Conservation (phyloP, 2,329 filamentous ascomycete species). For the Rhinocladiella similis region DNA sequence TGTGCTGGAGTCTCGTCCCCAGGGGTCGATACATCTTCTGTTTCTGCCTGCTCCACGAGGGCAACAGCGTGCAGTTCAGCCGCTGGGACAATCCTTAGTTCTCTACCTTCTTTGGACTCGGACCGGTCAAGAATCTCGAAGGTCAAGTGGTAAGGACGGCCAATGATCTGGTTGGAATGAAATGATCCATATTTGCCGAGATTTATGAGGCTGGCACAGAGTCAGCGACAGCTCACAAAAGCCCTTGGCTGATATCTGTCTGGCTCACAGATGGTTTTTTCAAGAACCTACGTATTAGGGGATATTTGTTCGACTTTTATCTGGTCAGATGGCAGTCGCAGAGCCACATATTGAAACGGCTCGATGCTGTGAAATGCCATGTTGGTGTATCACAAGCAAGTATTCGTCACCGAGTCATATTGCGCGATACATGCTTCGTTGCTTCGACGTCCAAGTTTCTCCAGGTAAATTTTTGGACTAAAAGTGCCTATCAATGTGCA, state of each 20-base stretch:
- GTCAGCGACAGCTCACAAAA: constrained; percentile 28
- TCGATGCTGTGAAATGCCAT: constrained; percentile 46
- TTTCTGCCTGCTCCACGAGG: constrained; percentile 55
- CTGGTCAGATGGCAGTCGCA: constrained; percentile 60
- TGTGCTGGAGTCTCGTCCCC: constrained; percentile 38
- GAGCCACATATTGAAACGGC: constrained; percentile 53
- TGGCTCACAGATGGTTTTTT: constrained; percentile 21
- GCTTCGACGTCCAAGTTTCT: background rate
- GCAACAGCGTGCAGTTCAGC: constrained; percentile 79
- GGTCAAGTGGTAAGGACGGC: constrained; percentile 87
- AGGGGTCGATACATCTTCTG: constrained; percentile 36
- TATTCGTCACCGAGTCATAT: background rate
- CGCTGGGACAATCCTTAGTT: constrained; percentile 74
- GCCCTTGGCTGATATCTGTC: constrained; percentile 30
- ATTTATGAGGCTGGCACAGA: constrained; percentile 68
- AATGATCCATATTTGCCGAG: constrained; percentile 93
- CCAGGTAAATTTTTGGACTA: background rate
- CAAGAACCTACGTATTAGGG: constrained; percentile 63
- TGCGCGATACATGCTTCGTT: background rate
- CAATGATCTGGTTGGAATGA: constrained; percentile 82
- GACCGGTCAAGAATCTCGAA: constrained; percentile 80
- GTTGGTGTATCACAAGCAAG: background rate
- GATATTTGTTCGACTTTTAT: constrained; percentile 59
- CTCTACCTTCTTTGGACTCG: constrained; percentile 62
- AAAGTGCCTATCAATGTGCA: background rate